Percentiles rank a stretch among this genome's conserved stretches.
Evolutionary conservation across 345 rosid species (phyloP).

Genomic region (Linum tenue): DNA sequence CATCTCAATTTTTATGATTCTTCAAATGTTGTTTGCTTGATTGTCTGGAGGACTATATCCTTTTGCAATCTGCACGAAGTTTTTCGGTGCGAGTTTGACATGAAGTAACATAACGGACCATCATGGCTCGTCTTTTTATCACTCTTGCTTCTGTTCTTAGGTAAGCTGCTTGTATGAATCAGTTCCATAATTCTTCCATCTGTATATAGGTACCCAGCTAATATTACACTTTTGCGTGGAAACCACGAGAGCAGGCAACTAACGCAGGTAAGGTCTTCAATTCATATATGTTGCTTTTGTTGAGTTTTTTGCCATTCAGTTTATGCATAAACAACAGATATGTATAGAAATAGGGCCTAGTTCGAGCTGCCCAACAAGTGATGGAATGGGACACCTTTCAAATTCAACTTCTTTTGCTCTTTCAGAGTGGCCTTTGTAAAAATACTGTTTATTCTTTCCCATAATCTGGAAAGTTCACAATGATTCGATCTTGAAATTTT

Average conservation of each 20-base stretch:
- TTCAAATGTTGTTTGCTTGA: too few relatives aligned
- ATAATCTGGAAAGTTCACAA: too few relatives aligned
- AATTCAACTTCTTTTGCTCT: too few relatives aligned
- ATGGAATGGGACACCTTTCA: too few relatives aligned
- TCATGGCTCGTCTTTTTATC: neutral
- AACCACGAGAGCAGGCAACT: slow-evolving; percentile 99
- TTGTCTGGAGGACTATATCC: neutral
- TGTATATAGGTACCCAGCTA: slow-evolving; percentile 75
- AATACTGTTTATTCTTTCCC: too few relatives aligned
- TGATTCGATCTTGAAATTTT: neutral
- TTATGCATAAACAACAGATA: too few relatives aligned
- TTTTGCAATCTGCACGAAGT: neutral
- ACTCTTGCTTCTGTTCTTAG: neutral
- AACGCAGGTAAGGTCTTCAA: slow-evolving; percentile 64
- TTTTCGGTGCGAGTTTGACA: neutral
- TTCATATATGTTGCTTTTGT: neutral
- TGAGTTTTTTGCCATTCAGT: neutral
- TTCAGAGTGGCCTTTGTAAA: neutral
- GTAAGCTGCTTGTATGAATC: neutral
- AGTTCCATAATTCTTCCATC: slow-evolving; percentile 2
- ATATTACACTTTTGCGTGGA: slow-evolving; percentile 96
- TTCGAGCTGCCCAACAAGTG: too few relatives aligned
- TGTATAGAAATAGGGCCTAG: too few relatives aligned
- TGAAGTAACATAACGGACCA: neutral
- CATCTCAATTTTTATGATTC: too few relatives aligned